These are phyloP conservation scores for Ustilago cynodontis DNA, from an alignment of 1,284 basidiomycete species.

Conservation along the genomic window DNA sequence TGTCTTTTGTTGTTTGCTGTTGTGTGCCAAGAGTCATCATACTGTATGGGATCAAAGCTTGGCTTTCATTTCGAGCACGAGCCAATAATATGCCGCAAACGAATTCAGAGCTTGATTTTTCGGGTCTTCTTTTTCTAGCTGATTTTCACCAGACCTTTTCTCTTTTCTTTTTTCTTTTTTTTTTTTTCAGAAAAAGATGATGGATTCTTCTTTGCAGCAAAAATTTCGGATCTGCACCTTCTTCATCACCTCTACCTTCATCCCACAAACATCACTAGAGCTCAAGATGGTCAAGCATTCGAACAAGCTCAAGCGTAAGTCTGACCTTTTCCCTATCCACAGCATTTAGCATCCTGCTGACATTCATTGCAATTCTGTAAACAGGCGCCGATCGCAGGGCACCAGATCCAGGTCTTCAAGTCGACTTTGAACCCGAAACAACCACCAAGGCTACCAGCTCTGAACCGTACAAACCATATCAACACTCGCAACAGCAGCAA, in stretches of 20 bases:
- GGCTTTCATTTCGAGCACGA: slow-evolving; percentile 1
- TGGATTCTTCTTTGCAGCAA: background rate
- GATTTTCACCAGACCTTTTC: background rate
- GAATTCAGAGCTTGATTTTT: background rate
- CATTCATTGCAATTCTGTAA: background rate
- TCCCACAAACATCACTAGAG: background rate
- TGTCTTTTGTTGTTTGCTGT: no score
- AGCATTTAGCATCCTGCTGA: background rate
- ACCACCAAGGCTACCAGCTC: background rate
- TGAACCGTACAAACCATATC: slow-evolving; percentile 35
- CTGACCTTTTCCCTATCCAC: background rate
- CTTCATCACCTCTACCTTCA: background rate
- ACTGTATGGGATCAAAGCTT: no score
- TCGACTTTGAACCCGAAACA: slow-evolving; percentile 34
- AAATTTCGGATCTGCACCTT: background rate
- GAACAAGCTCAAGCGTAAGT: slow-evolving; percentile 37
- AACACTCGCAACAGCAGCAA: slow-evolving; percentile 27
- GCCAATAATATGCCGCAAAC: background rate
- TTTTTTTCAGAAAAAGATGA: background rate
- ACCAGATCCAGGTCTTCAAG: slow-evolving; percentile 32
- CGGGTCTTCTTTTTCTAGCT: background rate
- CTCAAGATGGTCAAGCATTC: slow-evolving; percentile 42
- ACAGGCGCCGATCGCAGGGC: slow-evolving; percentile 40
- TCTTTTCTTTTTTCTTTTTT: no score
- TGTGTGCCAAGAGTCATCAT: no score